phyloP scores from a whole-genome alignment of 306 rosid genomes.

The Begonia peltatifolia region DNA sequence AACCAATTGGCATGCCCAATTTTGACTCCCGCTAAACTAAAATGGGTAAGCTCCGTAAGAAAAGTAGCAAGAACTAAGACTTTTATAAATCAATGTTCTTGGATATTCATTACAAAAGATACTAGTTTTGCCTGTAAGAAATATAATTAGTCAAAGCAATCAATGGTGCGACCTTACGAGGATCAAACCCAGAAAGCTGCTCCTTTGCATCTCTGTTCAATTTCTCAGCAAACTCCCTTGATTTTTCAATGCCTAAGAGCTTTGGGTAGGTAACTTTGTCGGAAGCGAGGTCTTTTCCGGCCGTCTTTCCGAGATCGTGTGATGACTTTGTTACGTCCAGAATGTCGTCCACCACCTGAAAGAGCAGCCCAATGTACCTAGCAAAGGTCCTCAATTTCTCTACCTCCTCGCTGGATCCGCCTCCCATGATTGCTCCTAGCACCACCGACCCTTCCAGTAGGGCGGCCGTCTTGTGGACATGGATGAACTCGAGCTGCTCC shows the following conservation, averaged over 20 bases:
- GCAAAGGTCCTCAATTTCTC: slow-evolving; percentile 37
- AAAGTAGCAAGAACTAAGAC: too few relatives aligned
- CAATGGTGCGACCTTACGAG: slow-evolving; percentile 26
- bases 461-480: slow-evolving; percentile 42
- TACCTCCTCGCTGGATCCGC: slow-evolving; percentile 24
- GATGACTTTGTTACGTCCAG: slow-evolving; percentile 46
- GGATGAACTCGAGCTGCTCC: slow-evolving; percentile 35
- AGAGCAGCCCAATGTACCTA: slow-evolving; percentile 27
- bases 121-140: slow-evolving; percentile 34
- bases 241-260: slow-evolving; percentile 32
- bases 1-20: too few relatives aligned
- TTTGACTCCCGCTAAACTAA: too few relatives aligned
- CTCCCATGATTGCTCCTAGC: slow-evolving; percentile 38
- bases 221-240: slow-evolving; percentile 31
- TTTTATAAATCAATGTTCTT: too few relatives aligned
- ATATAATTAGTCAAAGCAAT: slow-evolving; percentile 34
- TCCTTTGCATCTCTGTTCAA: slow-evolving; percentile 26
- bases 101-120: background rate
- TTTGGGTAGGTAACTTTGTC: slow-evolving; percentile 44
- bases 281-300: slow-evolving; percentile 47
- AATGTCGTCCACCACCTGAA: slow-evolving; percentile 58
- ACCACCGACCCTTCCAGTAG: slow-evolving; percentile 39
- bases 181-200: slow-evolving; percentile 27
- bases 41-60: too few relatives aligned
- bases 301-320: slow-evolving; percentile 44